These are phyloP conservation scores for Lachancea thermotolerans DNA, from an alignment of 805 yeast genomes.

Conservation along the genomic window DNA sequence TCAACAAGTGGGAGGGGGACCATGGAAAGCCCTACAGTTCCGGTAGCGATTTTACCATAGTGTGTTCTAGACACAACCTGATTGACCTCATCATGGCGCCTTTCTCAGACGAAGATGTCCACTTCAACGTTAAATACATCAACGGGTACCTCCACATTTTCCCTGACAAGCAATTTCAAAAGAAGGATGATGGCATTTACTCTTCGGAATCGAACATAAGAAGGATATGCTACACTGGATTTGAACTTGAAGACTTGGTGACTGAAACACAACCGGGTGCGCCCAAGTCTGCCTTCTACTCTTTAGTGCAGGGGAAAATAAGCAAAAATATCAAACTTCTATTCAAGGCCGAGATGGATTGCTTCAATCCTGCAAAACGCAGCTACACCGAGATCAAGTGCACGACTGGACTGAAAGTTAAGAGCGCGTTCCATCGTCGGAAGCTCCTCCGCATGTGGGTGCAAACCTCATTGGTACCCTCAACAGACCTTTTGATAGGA, in stretches of 20 bases:
- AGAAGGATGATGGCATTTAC: conserved; percentile 12
- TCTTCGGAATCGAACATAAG: conserved; percentile 8
- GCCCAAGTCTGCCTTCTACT: conserved; percentile 13
- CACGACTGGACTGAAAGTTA: conserved; percentile 18
- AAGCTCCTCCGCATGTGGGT: conserved; percentile 31
- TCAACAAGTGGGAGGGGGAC: conserved; percentile 9
- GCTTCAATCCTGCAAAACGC: conserved; percentile 16
- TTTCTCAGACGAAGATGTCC: conserved; percentile 13
- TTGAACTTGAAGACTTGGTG: conserved; percentile 26
- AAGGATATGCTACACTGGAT: conserved; percentile 26
- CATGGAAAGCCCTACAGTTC: conserved; percentile 1
- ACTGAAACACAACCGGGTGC: conserved; percentile 3
- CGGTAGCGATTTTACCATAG: conserved; percentile 13
- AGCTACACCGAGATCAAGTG: conserved; percentile 29
- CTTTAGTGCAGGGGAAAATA: conserved; percentile 22
- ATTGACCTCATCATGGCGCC: conserved; percentile 23
- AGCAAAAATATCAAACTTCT: conserved; percentile 16
- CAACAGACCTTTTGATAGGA: conserved; percentile 28
- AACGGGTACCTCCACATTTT: conserved; percentile 19
- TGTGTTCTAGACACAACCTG: conserved; percentile 29
- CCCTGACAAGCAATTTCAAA: conserved; percentile 9
- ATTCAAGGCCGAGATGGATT: conserved; percentile 31
- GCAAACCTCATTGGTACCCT: conserved; percentile 25
- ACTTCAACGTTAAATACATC: conserved; percentile 14
- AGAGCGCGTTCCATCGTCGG: conserved; percentile 20